Conservation (phyloP, 129 eudicot genomes). For the carrot (Daucus carota) region DH1_v3.0 NC_030384.2:41714501-41715000, state of each 20-base stretch:
- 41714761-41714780: neutral
- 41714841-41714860: slow-evolving; percentile 11
- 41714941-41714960: neutral
- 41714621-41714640: slow-evolving; percentile 73
- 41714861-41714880: slow-evolving; percentile 17
- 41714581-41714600: neutral
- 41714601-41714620: slow-evolving; percentile 29
- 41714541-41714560: neutral
- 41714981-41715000: neutral
- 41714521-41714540: slow-evolving; percentile 18
- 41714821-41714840: neutral
- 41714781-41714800: neutral
- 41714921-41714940: neutral
- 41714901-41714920: neutral
- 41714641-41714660: slow-evolving; percentile 61
- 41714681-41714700: slow-evolving; percentile 95
- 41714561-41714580: neutral
- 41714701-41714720: slow-evolving; percentile 63
- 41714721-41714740: slow-evolving; percentile 63
- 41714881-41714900: neutral
- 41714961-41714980: neutral
- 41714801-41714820: neutral
- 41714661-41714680: slow-evolving; percentile 92
- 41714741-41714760: slow-evolving; percentile 10
- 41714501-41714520: neutral